Conservation (phyloP, 202 grass and related monocot species). For the Setaria italica region DNA sequence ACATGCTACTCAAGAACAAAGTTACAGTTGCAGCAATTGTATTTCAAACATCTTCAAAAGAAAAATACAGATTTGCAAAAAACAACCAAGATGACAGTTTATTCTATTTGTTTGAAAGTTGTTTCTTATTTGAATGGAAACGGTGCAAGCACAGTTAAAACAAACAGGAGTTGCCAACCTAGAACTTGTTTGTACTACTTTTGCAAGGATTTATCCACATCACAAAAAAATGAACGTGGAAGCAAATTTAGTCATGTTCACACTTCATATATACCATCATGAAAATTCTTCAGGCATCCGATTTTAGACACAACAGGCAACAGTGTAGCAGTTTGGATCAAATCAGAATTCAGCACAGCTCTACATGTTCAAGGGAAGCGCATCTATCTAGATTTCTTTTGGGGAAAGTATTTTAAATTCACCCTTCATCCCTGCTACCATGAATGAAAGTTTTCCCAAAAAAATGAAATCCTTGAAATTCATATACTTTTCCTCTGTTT, state of each 20-base stretch:
- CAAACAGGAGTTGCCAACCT: background rate
- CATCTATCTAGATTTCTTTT: background rate
- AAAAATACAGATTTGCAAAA: background rate
- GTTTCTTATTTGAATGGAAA: background rate
- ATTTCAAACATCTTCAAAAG: background rate
- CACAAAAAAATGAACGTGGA: background rate
- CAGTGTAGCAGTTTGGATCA: background rate
- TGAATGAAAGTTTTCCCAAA: background rate
- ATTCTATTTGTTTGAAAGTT: slow-evolving; percentile 5
- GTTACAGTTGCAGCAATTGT: background rate
- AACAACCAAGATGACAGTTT: background rate
- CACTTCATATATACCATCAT: background rate
- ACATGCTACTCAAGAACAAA: background rate
- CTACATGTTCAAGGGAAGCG: background rate
- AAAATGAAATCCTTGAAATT: background rate
- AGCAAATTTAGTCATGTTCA: background rate
- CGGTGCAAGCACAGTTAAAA: background rate
- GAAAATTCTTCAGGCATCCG: background rate
- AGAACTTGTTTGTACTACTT: background rate
- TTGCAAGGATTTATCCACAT: background rate
- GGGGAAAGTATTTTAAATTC: background rate
- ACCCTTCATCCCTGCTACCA: background rate
- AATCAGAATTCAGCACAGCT: background rate
- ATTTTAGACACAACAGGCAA: slow-evolving; percentile 21
- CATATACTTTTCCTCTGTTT: background rate